phyloP scores from a whole-genome alignment of 225 moss, liverwort and hornwort genomes.

The Pseudoscleropodium purum region DNA sequence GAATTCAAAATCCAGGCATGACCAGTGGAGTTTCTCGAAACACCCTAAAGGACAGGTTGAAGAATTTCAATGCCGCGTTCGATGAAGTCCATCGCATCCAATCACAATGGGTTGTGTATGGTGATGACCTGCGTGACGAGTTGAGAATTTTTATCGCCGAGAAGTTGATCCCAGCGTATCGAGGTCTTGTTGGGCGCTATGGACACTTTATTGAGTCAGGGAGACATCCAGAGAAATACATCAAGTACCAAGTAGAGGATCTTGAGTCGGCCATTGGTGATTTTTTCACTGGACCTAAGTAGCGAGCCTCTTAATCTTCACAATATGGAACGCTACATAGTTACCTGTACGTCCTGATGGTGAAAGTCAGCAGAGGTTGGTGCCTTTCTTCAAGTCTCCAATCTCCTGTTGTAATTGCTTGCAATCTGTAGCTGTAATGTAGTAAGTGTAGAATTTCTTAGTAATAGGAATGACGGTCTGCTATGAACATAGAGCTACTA shows the following conservation, averaged over 20 bases:
- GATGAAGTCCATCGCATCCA: conserved; percentile 82
- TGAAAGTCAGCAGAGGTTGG: conserved; percentile 2
- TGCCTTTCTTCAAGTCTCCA: background rate
- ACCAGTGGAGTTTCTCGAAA: conserved; percentile 62
- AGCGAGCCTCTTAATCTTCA: background rate
- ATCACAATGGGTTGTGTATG: conserved; percentile 84
- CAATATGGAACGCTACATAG: background rate
- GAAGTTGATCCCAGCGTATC: conserved; percentile 83
- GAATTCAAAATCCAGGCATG: conserved; percentile 65
- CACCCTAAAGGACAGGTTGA: conserved; percentile 85
- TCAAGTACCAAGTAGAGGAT: conserved; percentile 78
- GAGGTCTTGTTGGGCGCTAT: conserved; percentile 73
- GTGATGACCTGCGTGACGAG: conserved; percentile 80
- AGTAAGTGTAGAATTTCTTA: background rate
- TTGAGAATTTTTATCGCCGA: conserved; percentile 65
- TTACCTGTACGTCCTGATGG: background rate
- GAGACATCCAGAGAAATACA: conserved; percentile 84
- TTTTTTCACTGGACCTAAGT: conserved; percentile 73
- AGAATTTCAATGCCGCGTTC: conserved; percentile 83
- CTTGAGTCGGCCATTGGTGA: conserved; percentile 69
- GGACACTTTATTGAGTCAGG: conserved; percentile 58
- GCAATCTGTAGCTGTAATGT: conserved; percentile 10
- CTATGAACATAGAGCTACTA: background rate
- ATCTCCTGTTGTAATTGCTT: conserved; percentile 3
- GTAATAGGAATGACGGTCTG: background rate